Evolutionary conservation across 306 rosid genomes (phyloP), one percentile per base, ranked within the genome.

Genomic region (Quercus dentata): DNA sequence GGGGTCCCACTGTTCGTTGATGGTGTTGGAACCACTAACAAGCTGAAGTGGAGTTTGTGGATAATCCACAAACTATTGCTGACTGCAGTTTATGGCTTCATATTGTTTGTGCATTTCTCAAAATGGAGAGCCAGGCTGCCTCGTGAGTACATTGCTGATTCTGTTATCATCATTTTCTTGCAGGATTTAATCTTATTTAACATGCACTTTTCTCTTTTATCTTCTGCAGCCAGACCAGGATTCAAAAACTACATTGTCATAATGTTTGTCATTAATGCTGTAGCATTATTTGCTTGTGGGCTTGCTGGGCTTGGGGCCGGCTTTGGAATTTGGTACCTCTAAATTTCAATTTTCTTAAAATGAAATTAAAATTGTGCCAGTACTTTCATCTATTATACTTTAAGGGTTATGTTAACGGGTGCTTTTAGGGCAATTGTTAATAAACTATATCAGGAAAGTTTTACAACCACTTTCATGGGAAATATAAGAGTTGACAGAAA

Each of bases 101-200:
- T 91, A 79, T 80, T 91, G 76, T 93, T 88, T 80, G 90, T 87
- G 78, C 92, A 89, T 74, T 87, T 89, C 83, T 84, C 91, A 51
- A 91, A 91, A 85, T 89, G 91, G 94, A 93, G 87, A 87, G 94
- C 89, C 76, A 89, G 87, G 88, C 76, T 89, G 15, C 94, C 94
- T 31, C 94, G 97, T 89, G 81, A 91, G 97, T 86, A 73, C 64
- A 69, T 71, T 19, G 61, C 33, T 44, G 27, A 46, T 27, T 82
- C 70, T 55, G 14, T 8, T 56, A 49, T 64, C 41, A 25, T 44
- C 28, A 58, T 65, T 49, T 31, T 59, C 25, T 56, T 35, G 35
- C 46, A 10, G 15, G 41, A 25, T 44, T 59, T 4, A 20, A 56
- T 17, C 18, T 35, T 54, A 30, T 81, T 78, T 76, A 18, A 80